Conservation (phyloP, 2,329 filamentous ascomycete genomes). For the Botrytis medusae region DNA sequence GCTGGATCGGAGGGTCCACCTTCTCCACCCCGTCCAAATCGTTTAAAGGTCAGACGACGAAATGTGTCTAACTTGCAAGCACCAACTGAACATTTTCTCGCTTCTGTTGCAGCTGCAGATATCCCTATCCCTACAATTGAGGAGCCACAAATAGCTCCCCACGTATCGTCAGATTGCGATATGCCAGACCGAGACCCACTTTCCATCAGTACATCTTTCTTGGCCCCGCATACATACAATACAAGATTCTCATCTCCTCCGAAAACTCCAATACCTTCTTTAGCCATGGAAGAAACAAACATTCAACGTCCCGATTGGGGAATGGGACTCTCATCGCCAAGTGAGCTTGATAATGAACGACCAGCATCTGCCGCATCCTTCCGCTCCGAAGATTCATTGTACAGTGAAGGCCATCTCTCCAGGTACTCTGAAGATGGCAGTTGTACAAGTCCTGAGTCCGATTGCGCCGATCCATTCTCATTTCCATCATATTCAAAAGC, state of each 20-base stretch:
- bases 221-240: constrained; percentile 30
- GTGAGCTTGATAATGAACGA: constrained; percentile 32
- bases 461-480: constrained; percentile 42
- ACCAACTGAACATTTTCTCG: constrained; percentile 65
- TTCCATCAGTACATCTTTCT: constrained; percentile 26
- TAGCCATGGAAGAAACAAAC: constrained; percentile 24
- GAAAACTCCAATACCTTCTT: constrained; percentile 55
- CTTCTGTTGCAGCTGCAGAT: constrained; percentile 64
- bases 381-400: constrained; percentile 52
- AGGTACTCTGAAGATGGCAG: constrained; percentile 56
- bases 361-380: constrained; percentile 36
- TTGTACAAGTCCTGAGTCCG: constrained; percentile 53
- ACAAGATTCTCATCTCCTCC: constrained; percentile 47
- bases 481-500: constrained; percentile 34
- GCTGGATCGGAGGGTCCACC: constrained; percentile 33
- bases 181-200: constrained; percentile 33
- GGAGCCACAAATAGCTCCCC: constrained; percentile 46
- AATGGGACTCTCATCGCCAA: constrained; percentile 29
- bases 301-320: constrained; percentile 38
- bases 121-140: constrained; percentile 66
- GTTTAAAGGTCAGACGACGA: constrained; percentile 37
- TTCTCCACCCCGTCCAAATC: constrained; percentile 36
- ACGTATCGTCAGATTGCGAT: constrained; percentile 31
- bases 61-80: constrained; percentile 44
- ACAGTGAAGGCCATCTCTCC: constrained; percentile 58